Evolutionary conservation across 1,284 basidiomycete genomes (phyloP).

Genomic region (Bjerkandera adusta): DNA sequence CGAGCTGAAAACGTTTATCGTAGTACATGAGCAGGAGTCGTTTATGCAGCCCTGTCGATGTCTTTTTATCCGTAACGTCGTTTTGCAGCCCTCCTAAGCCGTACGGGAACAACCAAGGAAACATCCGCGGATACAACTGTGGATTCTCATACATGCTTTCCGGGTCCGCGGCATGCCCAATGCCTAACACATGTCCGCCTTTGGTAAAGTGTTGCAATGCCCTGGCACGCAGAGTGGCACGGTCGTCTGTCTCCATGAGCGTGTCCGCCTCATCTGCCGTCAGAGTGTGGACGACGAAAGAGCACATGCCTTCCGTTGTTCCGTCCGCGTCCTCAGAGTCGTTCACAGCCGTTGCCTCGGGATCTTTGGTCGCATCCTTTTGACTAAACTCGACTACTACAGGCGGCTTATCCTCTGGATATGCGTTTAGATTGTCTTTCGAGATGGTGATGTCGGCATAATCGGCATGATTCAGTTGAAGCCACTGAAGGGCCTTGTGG

Average conservation of each 20-base stretch:
- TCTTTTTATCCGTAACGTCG: neutral
- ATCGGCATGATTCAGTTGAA: slow-evolving; percentile 36
- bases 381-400: slow-evolving; percentile 24
- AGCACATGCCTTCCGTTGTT: slow-evolving; percentile 28
- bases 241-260: slow-evolving; percentile 2
- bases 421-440: slow-evolving; percentile 30
- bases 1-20: slow-evolving; percentile 38
- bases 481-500: slow-evolving; percentile 33
- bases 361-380: slow-evolving; percentile 16
- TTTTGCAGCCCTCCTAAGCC: slow-evolving; percentile 24
- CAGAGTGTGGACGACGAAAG: slow-evolving; percentile 36
- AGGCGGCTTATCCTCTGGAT: slow-evolving; percentile 24
- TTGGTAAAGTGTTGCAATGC: slow-evolving; percentile 23
- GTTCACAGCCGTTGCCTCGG: slow-evolving; percentile 24
- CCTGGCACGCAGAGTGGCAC: slow-evolving; percentile 6
- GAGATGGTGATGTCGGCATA: slow-evolving; percentile 37
- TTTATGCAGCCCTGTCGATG: slow-evolving; percentile 21
- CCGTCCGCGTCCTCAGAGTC: slow-evolving; percentile 32
- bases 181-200: slow-evolving; percentile 17
- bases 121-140: slow-evolving; percentile 27
- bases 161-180: slow-evolving; percentile 16
- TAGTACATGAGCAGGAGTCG: slow-evolving; percentile 33
- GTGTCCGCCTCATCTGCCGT: slow-evolving; percentile 24
- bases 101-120: slow-evolving; percentile 31
- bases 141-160: slow-evolving; percentile 27